phyloP scores from a whole-genome alignment of 495 filamentous ascomycete species.

The Letharia lupina region DNA sequence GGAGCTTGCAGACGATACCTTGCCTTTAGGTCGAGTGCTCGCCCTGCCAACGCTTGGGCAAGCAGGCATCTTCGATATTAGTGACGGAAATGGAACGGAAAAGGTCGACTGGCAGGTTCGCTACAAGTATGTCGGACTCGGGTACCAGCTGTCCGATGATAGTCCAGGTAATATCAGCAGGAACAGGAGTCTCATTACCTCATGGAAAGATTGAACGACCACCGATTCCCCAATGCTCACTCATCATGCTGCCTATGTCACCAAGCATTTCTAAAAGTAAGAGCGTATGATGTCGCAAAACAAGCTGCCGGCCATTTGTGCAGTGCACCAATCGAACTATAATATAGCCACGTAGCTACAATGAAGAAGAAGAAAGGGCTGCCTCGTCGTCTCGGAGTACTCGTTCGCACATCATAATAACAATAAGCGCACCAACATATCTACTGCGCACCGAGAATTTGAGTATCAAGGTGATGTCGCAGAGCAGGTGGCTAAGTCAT shows the following conservation, averaged over 20 bases:
- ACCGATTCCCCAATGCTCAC: not conserved
- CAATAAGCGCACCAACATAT: too few relatives aligned
- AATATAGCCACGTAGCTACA: not conserved
- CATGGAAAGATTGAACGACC: constrained; percentile 2
- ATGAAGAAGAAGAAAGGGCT: not conserved
- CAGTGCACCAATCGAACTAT: too few relatives aligned
- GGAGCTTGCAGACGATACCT: constrained; percentile 11
- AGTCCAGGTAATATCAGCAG: not conserved
- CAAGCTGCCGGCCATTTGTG: not conserved
- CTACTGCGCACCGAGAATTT: too few relatives aligned
- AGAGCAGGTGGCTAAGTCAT: not conserved
- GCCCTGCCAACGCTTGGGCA: constrained; percentile 43
- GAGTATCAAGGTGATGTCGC: not conserved
- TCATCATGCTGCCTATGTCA: not conserved
- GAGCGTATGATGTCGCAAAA: not conserved
- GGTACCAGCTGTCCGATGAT: not conserved
- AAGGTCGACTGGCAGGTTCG: constrained; percentile 11
- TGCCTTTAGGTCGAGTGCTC: constrained; percentile 30
- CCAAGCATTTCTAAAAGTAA: not conserved
- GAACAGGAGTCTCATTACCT: not conserved
- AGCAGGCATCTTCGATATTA: not conserved
- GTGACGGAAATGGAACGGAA: not conserved
- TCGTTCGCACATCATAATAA: too few relatives aligned
- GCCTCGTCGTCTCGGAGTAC: not conserved
- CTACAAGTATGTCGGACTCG: constrained; percentile 3